Evolutionary conservation across 768 basidiomycete genomes (phyloP).

Genomic region (Leucocoprinus leucothites): DNA sequence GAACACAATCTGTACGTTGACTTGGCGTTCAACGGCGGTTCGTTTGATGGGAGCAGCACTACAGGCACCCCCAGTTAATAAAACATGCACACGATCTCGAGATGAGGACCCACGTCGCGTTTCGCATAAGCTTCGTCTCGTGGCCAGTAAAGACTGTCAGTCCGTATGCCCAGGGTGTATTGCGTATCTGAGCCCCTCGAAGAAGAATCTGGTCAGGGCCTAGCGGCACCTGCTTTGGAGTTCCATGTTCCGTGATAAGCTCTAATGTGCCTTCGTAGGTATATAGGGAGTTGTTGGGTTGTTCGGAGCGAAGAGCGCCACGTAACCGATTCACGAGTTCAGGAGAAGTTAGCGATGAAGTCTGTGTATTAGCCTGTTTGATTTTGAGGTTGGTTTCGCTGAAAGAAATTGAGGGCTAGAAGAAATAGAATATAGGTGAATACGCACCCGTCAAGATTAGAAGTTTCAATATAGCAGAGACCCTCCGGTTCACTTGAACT

Average conservation of each 20-base stretch:
- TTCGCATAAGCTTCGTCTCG: conserved; percentile 97
- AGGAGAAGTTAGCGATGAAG: conserved; percentile 75
- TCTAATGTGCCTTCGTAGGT: conserved; percentile 88
- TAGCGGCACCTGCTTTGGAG: conserved; percentile 80
- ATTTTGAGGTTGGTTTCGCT: conserved; percentile 99
- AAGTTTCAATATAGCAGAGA: conserved; percentile 95
- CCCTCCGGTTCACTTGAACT: conserved; percentile 96
- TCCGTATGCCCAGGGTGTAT: conserved; percentile 96
- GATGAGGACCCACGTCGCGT: conserved; percentile 82
- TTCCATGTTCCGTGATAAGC: conserved; percentile 49
- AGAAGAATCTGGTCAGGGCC: conserved; percentile 94
- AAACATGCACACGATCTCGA: not conserved
- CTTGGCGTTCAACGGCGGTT: conserved; percentile 93
- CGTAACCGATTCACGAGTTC: conserved; percentile 66
- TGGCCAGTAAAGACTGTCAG: conserved; percentile 94
- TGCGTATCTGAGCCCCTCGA: conserved; percentile 92
- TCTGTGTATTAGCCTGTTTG: conserved; percentile 90
- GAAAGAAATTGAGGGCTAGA: conserved; percentile 7
- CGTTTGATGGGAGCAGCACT: conserved; percentile 96
- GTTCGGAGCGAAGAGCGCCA: conserved; percentile 89
- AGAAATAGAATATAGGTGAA: not conserved
- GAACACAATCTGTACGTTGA: conserved; percentile 95
- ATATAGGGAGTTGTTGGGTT: conserved; percentile 96
- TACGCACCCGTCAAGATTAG: conserved; percentile 90
- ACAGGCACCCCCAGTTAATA: not conserved